These are phyloP conservation scores for Abrus pulchellus DNA, from an alignment of 306 rosid species.

Conservation along the genomic window DNA sequence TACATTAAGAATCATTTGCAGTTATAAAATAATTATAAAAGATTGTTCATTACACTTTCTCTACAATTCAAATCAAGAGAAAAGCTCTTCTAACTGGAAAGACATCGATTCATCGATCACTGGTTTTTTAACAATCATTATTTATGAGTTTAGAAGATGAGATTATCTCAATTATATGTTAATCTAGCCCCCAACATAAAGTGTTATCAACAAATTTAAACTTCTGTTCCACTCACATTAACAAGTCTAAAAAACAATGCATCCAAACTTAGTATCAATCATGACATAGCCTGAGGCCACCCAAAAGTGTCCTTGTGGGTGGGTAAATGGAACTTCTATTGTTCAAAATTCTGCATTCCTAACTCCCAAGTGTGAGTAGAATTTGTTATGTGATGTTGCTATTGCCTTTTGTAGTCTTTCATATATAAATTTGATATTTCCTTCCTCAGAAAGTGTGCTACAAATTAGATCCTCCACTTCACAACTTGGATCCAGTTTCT, in stretches of 20 bases:
- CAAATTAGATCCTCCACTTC: not conserved
- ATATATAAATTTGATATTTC: not conserved
- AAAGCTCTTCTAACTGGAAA: too few species aligned
- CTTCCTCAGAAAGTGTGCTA: slow-evolving; percentile 9
- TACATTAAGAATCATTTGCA: too few species aligned
- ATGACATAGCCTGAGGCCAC: slow-evolving; percentile 15
- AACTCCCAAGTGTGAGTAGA: not conserved
- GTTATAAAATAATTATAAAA: too few species aligned
- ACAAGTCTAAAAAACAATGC: not conserved
- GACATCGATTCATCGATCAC: too few species aligned
- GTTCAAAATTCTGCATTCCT: slow-evolving; percentile 14
- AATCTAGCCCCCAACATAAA: not conserved
- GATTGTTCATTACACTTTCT: too few species aligned
- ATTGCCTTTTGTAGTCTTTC: not conserved
- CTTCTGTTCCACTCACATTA: not conserved
- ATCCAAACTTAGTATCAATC: slow-evolving; percentile 38
- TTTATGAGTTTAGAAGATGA: not conserved
- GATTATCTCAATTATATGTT: not conserved
- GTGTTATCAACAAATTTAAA: not conserved
- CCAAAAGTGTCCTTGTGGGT: not conserved
- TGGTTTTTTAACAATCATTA: too few species aligned
- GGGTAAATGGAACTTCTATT: not conserved
- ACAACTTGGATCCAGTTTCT: slow-evolving; percentile 24
- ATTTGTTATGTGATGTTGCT: not conserved
- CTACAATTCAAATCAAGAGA: too few species aligned